Evolutionary conservation across 1,139 yeast genomes (phyloP).

Genomic region (Taphrina pruni): DNA sequence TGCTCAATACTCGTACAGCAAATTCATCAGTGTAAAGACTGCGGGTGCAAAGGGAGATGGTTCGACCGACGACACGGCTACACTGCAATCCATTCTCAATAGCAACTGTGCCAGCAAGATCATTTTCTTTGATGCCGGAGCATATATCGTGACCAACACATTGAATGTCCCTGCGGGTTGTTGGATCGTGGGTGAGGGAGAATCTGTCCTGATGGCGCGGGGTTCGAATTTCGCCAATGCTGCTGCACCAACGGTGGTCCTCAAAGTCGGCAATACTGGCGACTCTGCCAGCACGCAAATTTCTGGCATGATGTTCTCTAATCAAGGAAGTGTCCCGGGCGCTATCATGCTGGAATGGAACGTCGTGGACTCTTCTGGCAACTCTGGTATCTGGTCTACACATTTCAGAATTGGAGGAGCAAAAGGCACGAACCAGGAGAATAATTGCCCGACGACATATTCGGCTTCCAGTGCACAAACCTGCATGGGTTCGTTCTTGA

Average conservation of each 20-base stretch:
- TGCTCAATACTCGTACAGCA: conserved; percentile 23
- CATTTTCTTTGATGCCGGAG: conserved; percentile 43
- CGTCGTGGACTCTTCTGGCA: conserved; percentile 37
- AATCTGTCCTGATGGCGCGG: conserved; percentile 40
- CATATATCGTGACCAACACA: conserved; percentile 42
- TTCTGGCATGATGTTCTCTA: conserved; percentile 43
- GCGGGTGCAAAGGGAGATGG: conserved; percentile 43
- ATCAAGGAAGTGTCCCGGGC: conserved; percentile 41
- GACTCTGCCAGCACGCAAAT: conserved; percentile 40
- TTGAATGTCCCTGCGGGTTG: conserved; percentile 42
- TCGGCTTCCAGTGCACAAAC: conserved; percentile 8
- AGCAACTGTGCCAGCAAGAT: conserved; percentile 36
- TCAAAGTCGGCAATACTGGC: conserved; percentile 42
- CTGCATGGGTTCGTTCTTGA: conserved; percentile 42
- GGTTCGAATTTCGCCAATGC: conserved; percentile 40
- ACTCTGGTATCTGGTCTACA: conserved; percentile 42
- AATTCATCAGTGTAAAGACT: conserved; percentile 40
- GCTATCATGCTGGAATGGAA: conserved; percentile 43
- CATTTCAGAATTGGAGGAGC: conserved; percentile 44
- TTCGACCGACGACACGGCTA: conserved; percentile 43
- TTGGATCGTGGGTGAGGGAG: conserved; percentile 43
- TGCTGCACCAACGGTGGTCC: conserved; percentile 30
- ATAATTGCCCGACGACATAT: conserved; percentile 21
- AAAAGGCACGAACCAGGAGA: conserved; percentile 38
- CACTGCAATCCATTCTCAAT: conserved; percentile 38